A percentile compares a stretch with the other conserved stretches of the same genome.
Evolutionary conservation across 371 early-diverging fungal species (phyloP).

Genomic region (Zopfochytrium polystomum): DNA sequence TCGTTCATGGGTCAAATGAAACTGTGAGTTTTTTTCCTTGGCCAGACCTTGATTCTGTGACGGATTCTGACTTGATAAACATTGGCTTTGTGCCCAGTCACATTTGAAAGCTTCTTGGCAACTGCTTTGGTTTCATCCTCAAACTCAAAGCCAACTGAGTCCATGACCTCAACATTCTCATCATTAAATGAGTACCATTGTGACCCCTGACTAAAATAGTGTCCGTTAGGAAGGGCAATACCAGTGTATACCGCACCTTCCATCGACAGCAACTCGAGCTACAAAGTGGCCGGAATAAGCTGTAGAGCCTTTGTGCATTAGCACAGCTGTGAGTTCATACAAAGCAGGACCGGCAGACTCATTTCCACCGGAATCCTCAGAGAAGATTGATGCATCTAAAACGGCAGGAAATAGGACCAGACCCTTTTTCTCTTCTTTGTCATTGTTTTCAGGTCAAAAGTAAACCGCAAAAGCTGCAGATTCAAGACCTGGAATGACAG

Average conservation of each 20-base stretch:
- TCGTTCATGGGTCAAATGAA: background rate
- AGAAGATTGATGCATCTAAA: conserved; percentile 21
- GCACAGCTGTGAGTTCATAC: conserved; percentile 20
- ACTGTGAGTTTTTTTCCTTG: background rate
- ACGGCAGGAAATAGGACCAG: conserved; percentile 13
- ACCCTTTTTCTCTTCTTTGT: conserved; percentile 20
- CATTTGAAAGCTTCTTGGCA: too few species aligned
- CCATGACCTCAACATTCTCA: conserved; percentile 14
- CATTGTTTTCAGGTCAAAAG: conserved; percentile 8
- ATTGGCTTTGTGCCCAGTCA: too few species aligned
- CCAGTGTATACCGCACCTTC: background rate
- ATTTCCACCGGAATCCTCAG: too few species aligned
- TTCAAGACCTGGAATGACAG: conserved; percentile 19
- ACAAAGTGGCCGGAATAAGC: conserved; percentile 32
- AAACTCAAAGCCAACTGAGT: conserved; percentile 8
- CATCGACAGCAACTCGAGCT: conserved; percentile 11
- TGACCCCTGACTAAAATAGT: too few species aligned
- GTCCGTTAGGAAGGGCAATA: too few species aligned
- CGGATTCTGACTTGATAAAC: too few species aligned
- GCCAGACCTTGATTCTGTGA: background rate
- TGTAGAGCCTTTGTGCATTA: conserved; percentile 22
- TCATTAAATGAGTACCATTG: conserved; percentile 24
- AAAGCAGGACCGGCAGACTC: background rate
- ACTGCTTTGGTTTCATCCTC: too few species aligned
- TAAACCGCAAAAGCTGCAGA: conserved; percentile 27